Evolutionary conservation across 1,139 yeast genomes (phyloP), one percentile per base, ranked within the genome.

Genomic region (Saccharomyces hybrid): DNA sequence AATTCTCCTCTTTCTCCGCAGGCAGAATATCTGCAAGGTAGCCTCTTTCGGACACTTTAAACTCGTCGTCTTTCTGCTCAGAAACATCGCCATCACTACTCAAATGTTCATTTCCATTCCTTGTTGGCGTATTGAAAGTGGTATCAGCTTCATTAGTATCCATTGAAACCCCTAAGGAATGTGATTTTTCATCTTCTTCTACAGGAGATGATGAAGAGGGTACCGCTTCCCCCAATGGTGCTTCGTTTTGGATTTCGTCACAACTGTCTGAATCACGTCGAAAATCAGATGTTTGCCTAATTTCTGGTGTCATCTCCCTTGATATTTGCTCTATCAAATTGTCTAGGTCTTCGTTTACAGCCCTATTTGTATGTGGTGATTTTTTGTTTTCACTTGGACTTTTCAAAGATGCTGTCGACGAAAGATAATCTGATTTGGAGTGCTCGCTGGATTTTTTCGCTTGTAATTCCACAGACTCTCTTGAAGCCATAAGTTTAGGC

Each of bases 251-350:
- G 42, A 48, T 14, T 27, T 51, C 49, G 26, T 32, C 42, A 28
- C 51, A 53, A 9, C 32, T 31, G 8, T 53, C 52, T 25, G 14
- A 31, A 27, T 38, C 44, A 38, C 25, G 44, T 13, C 51, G 57
- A 11, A 49, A 47, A 5, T 52, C 52, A 11, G 29, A 27, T 9
- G 23, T 29, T 16, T 34, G 46, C 47, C 48, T 47, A 32, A 53
- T 31, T 42, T 56, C 52, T 9, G 69, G 68, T 4, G 68, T 64
- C 66, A 67, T 63, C 50, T 67, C 70, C 49, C 61, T 64, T 2
- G 71, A 66, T 11, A 67, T 65, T 46, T 67, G 65, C 3, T 56
- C 58, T 69, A 67, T 67, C 41, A 67, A 47, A 48, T 61, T 56
- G 48, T 67, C 71, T 50, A 67, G 53, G 50, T 65, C 70, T 34